Base-by-base conservation (phyloP, 1,284 basidiomycete species). In the Cutaneotrichosporon dermatis region DNA sequence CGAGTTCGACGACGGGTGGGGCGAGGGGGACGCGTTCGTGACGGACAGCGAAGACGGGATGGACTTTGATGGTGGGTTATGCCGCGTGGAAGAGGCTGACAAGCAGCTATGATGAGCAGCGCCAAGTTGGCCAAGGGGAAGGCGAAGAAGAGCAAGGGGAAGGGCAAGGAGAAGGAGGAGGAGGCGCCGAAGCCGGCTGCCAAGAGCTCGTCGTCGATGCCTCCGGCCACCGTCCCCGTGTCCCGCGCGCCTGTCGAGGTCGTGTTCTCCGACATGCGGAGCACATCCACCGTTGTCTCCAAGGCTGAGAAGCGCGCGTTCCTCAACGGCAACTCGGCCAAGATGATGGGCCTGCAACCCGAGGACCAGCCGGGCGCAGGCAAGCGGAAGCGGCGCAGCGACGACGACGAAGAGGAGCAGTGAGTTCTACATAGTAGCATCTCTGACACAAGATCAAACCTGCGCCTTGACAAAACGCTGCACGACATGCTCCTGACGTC, bases 401-500 rank as follows among this genome's bases (percentile, higher is more conserved):
- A 71, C 11, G 74, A 70, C 6, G 69, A 69, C 10, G 72, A 71
- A 33, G 72, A 71, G 37, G 69, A 74, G 25, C 60, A 68, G 71
- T 74, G 50, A 61, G 73, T 33, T 9, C 9, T 12, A 10, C 10
- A 25, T 3, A 6, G 10, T 13, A 11, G 8, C 33, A 4, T 16
- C 9, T 8, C 51, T 54, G 25, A 54, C 53, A 1, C 7, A 52
- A 74, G 72, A 52, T 71, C 71, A 12, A 77, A 78, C 54, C 49
- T 65, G 6, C 62, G 67, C 13, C 70, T 79, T 25, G 78, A 79
- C 69, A 75, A 77, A 61, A 71, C 76, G 8, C 67, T 79, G 8
- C 78, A 79, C 53, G 61, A 69, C 50, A 71, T 79, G 66, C 69
- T 79, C n/a, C 66, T 76, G 51, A 78, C 67, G 11, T 70, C 65